These are phyloP conservation scores for Francoa sonchifolia DNA, from an alignment of 441 rosid species.

Conservation along the genomic window DNA sequence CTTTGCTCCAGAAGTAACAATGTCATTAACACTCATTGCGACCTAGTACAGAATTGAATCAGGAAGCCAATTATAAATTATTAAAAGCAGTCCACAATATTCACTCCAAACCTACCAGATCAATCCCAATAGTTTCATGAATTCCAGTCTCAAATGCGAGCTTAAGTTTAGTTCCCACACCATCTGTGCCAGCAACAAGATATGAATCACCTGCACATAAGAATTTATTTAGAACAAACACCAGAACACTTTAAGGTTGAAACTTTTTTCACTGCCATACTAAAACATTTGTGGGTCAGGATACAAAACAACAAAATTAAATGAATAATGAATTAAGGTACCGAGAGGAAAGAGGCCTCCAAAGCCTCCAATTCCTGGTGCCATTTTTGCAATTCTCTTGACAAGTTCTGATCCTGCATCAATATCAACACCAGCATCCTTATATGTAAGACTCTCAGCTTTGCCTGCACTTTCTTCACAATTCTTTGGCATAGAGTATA, in stretches of 20 bases:
- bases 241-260: too few relatives aligned
- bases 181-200: slow-evolving; percentile 93
- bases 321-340: slow-evolving; percentile 4
- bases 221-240: slow-evolving; percentile 4
- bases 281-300: neutral
- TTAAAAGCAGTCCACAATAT: neutral
- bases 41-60: slow-evolving; percentile 32
- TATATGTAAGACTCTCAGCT: slow-evolving; percentile 45
- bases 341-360: slow-evolving; percentile 86
- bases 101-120: slow-evolving; percentile 39
- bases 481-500: slow-evolving; percentile 21
- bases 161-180: slow-evolving; percentile 91
- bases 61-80: slow-evolving; percentile 2
- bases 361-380: slow-evolving; percentile 86
- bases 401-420: slow-evolving; percentile 95
- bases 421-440: slow-evolving; percentile 85
- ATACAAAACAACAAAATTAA: neutral
- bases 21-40: slow-evolving; percentile 94
- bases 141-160: slow-evolving; percentile 83
- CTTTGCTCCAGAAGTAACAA: slow-evolving; percentile 88
- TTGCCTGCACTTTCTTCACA: slow-evolving; percentile 5
- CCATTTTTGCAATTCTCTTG: slow-evolving; percentile 71
- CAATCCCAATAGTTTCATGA: slow-evolving; percentile 87
- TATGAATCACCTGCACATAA: slow-evolving; percentile 54
- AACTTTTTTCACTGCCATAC: too few relatives aligned